phyloP scores from a whole-genome alignment of 2,329 filamentous ascomycete species.

The Magnaporthales sp. region DNA sequence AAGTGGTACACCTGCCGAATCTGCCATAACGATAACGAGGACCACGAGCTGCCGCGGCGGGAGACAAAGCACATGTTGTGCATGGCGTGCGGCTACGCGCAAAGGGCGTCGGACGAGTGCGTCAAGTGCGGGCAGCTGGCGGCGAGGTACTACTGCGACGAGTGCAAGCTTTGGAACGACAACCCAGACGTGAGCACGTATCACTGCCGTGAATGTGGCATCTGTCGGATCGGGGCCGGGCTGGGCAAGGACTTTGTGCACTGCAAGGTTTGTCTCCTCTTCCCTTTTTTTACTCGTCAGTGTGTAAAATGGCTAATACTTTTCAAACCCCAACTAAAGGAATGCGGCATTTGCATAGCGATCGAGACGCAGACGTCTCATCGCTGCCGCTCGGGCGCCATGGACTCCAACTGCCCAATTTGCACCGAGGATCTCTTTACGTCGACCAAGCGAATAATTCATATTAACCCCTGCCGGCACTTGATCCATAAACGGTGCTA shows the following conservation, averaged over 20 bases:
- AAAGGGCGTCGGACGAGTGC: conserved; percentile 73
- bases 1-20: conserved; percentile 93
- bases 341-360: conserved; percentile 87
- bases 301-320: background rate
- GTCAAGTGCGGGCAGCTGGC: conserved; percentile 65
- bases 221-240: conserved; percentile 83
- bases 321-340: conserved; percentile 35
- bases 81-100: conserved; percentile 85
- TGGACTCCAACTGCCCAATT: conserved; percentile 93
- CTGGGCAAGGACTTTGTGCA: conserved; percentile 96
- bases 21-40: conserved; percentile 79
- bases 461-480: conserved; percentile 83
- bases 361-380: conserved; percentile 79
- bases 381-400: conserved; percentile 88
- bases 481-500: conserved; percentile 91
- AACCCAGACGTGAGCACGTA: conserved; percentile 87
- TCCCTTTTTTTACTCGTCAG: background rate
- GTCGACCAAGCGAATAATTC: conserved; percentile 78
- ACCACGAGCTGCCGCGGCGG: conserved; percentile 69
- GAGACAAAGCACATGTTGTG: conserved; percentile 94
- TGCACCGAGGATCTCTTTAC: conserved; percentile 96
- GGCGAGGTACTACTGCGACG: conserved; percentile 85
- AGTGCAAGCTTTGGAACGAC: conserved; percentile 97
- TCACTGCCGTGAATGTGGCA: conserved; percentile 92
- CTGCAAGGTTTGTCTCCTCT: conserved; percentile 64